These are phyloP conservation scores for Calonectria pseudoturangicola DNA, from an alignment of 2,329 filamentous ascomycete species.

Conservation along the genomic window DNA sequence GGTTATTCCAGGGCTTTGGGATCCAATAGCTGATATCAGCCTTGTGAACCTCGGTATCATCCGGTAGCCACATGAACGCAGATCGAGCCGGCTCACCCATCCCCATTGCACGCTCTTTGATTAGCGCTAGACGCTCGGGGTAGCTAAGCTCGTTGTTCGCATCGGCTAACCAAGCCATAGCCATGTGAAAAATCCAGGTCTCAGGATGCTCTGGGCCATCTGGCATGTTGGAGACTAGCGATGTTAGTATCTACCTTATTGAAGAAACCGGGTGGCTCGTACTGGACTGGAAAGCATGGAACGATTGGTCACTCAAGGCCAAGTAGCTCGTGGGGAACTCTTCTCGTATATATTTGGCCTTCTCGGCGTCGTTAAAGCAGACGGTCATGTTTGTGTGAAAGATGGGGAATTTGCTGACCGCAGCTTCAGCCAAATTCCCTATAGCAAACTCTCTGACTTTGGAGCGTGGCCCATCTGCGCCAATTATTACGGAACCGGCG, in stretches of 20 bases:
- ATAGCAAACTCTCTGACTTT: conserved; percentile 49
- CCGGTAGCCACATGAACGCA: conserved; percentile 49
- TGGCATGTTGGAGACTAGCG: conserved; percentile 49
- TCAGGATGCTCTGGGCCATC: conserved; percentile 47
- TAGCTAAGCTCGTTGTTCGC: conserved; percentile 43
- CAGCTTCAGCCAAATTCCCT: conserved; percentile 42
- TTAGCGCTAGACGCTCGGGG: conserved; percentile 46
- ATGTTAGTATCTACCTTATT: background rate
- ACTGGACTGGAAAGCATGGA: conserved; percentile 52
- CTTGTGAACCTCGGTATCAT: conserved; percentile 50
- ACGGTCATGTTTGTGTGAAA: conserved; percentile 53
- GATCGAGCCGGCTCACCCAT: conserved; percentile 48
- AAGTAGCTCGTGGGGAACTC: conserved; percentile 49
- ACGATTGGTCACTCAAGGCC: conserved; percentile 48
- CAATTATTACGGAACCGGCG: conserved; percentile 44
- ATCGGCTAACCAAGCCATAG: conserved; percentile 50
- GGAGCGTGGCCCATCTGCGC: conserved; percentile 48
- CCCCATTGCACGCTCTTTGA: conserved; percentile 46
- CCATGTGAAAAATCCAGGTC: conserved; percentile 52
- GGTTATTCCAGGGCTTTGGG: conserved; percentile 48
- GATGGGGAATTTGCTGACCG: conserved; percentile 50
- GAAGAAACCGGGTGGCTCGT: background rate
- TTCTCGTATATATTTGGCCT: conserved; percentile 43
- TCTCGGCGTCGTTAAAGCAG: conserved; percentile 49
- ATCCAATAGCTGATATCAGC: conserved; percentile 52